Percentiles rank a stretch among this genome's conserved stretches.
These are phyloP conservation scores for Fusarium paranaense DNA, from an alignment of 2,329 filamentous ascomycete species.

Conservation along the genomic window DNA sequence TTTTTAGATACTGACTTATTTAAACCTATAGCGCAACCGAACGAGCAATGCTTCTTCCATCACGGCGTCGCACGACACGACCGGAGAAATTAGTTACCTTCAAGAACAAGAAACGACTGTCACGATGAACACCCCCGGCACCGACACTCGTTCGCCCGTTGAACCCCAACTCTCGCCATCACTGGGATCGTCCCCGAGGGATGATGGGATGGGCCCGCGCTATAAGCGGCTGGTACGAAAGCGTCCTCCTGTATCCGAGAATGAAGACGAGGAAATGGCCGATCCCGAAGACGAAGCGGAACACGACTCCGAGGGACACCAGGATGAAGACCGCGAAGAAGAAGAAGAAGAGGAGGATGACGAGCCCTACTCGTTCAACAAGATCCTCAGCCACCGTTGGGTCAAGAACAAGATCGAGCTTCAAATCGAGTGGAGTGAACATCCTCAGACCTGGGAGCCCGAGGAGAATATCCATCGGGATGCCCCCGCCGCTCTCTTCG, in stretches of 20 bases:
- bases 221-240: background rate
- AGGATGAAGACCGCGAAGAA: background rate
- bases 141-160: background rate
- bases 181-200: background rate
- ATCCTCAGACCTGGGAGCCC: constrained; percentile 49
- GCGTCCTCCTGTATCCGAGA: background rate
- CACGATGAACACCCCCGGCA: constrained; percentile 13
- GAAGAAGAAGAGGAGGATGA: constrained; percentile 18
- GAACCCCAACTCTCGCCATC: background rate
- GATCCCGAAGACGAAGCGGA: background rate
- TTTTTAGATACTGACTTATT: background rate
- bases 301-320: background rate
- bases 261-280: constrained; percentile 1
- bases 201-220: background rate
- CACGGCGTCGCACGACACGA: constrained; percentile 11
- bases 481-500: constrained; percentile 45
- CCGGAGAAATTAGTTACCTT: constrained; percentile 9
- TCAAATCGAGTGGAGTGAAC: constrained; percentile 47
- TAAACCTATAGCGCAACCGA: constrained; percentile 21
- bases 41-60: constrained; percentile 27
- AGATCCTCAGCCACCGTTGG: constrained; percentile 47
- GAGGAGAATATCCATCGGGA: constrained; percentile 51
- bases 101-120: constrained; percentile 4
- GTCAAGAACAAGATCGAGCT: constrained; percentile 45
- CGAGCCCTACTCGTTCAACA: constrained; percentile 33